Evolutionary conservation across 1,284 basidiomycete species (phyloP).

Genomic region (Sanghuangporus baumii): DNA sequence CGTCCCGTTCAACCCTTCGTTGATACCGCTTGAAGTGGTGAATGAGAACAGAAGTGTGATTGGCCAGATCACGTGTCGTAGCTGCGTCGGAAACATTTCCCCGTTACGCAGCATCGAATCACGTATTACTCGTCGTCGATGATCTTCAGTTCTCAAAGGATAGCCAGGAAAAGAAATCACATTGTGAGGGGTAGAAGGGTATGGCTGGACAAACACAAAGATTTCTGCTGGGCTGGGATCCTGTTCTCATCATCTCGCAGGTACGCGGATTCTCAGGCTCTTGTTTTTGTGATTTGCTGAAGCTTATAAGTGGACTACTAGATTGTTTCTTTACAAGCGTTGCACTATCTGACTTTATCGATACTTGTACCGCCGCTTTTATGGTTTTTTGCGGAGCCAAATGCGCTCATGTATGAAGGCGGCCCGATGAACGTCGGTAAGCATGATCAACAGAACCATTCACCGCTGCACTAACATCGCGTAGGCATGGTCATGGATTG

Average conservation of each 20-base stretch:
- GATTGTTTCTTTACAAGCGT: slow-evolving; percentile 88
- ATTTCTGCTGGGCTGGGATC: slow-evolving; percentile 56
- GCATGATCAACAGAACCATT: slow-evolving; percentile 21
- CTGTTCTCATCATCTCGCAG: slow-evolving; percentile 68
- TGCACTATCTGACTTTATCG: slow-evolving; percentile 88
- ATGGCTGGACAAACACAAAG: slow-evolving; percentile 12
- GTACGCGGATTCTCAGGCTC: slow-evolving; percentile 27
- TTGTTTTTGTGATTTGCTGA: background rate
- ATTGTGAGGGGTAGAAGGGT: too few species aligned
- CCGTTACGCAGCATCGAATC: too few species aligned
- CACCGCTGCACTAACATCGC: background rate
- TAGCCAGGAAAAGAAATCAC: too few species aligned
- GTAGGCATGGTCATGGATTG: slow-evolving; percentile 93
- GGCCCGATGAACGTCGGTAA: slow-evolving; percentile 76
- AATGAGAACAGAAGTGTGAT: background rate
- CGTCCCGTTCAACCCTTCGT: background rate
- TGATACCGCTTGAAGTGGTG: background rate
- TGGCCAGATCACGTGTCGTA: too few species aligned
- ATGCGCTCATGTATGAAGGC: slow-evolving; percentile 78
- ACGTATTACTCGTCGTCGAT: too few species aligned
- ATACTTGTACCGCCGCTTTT: slow-evolving; percentile 82
- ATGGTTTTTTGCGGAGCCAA: slow-evolving; percentile 65
- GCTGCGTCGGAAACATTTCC: too few species aligned
- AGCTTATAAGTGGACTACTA: slow-evolving; percentile 28
- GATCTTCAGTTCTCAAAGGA: too few species aligned